Percentiles rank a stretch among this genome's conserved stretches.
phyloP scores from a whole-genome alignment of 2,329 filamentous ascomycete genomes.

The Penicillium rolfsii region DNA sequence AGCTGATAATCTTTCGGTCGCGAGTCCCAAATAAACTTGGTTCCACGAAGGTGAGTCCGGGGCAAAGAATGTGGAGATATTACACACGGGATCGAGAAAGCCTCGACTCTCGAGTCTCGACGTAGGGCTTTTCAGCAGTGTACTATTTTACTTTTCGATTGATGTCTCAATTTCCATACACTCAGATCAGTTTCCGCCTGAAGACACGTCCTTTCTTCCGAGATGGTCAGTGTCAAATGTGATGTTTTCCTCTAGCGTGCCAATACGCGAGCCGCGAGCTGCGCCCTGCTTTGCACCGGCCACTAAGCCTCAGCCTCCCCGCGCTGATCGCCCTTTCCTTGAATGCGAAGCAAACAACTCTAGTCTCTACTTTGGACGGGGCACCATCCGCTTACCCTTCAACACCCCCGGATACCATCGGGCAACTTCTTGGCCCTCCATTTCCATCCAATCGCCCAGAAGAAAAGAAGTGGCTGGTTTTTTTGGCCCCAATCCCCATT shows the following conservation, averaged over 20 bases:
- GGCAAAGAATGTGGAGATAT: no score
- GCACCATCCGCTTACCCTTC: background rate
- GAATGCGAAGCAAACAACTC: background rate
- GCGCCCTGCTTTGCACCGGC: background rate
- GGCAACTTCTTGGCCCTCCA: background rate
- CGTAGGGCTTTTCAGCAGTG: no score
- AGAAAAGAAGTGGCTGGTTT: background rate
- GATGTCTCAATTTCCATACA: background rate
- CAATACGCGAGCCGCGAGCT: background rate
- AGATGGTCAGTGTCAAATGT: background rate
- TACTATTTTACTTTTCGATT: background rate
- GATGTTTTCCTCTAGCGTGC: background rate
- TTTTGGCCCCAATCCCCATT: background rate
- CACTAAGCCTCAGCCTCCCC: constrained; percentile 4
- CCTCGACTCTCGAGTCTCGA: background rate
- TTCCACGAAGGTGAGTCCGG: no score
- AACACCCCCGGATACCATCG: background rate
- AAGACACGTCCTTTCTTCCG: background rate
- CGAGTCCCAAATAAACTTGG: no score
- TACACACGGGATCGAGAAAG: no score
- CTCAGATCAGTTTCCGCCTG: background rate
- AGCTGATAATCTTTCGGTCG: no score
- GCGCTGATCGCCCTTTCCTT: background rate
- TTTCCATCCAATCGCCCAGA: background rate
- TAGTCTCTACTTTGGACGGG: no score